Base-by-base conservation (phyloP, 805 yeast genomes). In the Lipomyces oligophaga region DNA sequence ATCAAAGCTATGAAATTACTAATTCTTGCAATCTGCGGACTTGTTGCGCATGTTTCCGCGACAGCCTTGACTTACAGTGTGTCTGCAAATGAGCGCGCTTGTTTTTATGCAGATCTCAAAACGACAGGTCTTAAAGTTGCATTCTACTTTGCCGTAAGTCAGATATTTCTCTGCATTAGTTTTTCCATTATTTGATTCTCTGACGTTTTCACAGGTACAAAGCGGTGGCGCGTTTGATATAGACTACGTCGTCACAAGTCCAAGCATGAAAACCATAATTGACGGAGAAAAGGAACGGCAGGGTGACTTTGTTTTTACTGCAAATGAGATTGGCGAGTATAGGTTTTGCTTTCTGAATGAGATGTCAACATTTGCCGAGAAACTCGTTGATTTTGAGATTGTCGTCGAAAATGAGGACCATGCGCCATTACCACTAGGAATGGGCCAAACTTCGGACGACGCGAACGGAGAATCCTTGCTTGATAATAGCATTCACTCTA, bases 291-390 rank as follows among this genome's bases (percentile, higher is more conserved):
- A 80, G 57, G 79, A 80, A 63, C 77, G 83, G 64, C 90, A 83
- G 64, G 95, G 89, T 10, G 95, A 87, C 61, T 82, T 82, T 71
- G 71, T 78, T 5, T 80, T 88, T 63, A 71, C 68, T 18, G 94
- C 85, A 19, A 78, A 76, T 34, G 62, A 64, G 41, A 63, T 66
- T 16, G 96, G 96, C 34, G 96, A 88, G 65, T 88, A 86, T 70
- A 83, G 82, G 65, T 82, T 88, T 65, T 88, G 96, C 68, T 86
- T 88, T 70, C 69, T 79, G 59, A 84, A 85, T 66, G 84, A 79
- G 53, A 83, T 83, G 85, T 78, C 86, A 3, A 82, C 89, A 3
- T 79, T 79, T 63, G 82, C 88, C 44, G 89, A 84, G 62, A 87
- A 86, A 68, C 79, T 82, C 43, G 81, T 88, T 57, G 95, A 85